Conservation (phyloP, 345 rosid species). For the Leavenworthia alabamica region DNA sequence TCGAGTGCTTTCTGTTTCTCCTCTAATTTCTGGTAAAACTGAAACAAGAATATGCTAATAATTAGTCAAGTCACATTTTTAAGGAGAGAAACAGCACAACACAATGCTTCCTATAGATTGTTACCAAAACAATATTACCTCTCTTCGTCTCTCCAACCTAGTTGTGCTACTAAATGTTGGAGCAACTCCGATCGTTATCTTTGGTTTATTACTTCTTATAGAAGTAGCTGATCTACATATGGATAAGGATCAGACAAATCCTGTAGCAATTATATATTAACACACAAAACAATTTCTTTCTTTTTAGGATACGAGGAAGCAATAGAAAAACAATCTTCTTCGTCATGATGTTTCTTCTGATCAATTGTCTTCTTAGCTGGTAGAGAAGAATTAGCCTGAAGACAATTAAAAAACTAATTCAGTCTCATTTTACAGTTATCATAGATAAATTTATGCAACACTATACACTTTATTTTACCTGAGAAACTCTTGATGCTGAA, state of each 20-base stretch:
- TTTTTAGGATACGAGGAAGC: conserved; percentile 87
- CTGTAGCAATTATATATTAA: neutral
- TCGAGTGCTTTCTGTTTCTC: conserved; percentile 85
- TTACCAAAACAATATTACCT: conserved; percentile 43
- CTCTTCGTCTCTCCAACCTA: conserved; percentile 79
- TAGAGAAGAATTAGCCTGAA: conserved; percentile 52
- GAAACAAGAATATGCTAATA: conserved; percentile 13
- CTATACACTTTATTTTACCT: conserved; percentile 36
- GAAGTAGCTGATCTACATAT: conserved; percentile 62
- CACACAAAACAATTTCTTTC: neutral
- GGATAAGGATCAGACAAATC: conserved; percentile 48
- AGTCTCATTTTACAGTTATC: neutral
- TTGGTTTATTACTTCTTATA: conserved; percentile 49
- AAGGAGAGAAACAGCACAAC: neutral
- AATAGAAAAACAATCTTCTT: conserved; percentile 74
- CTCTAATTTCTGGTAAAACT: conserved; percentile 80
- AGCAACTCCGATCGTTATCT: conserved; percentile 74
- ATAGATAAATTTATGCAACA: neutral
- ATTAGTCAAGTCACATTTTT: neutral
- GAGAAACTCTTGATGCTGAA: conserved; percentile 40
- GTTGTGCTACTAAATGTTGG: conserved; percentile 64
- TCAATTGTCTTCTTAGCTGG: conserved; percentile 44
- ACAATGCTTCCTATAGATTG: neutral
- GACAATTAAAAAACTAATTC: neutral
- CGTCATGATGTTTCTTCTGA: conserved; percentile 55